A percentile compares a stretch with the other conserved stretches of the same genome.
Evolutionary conservation across 495 filamentous ascomycete genomes (phyloP).

Genomic region (Aspergillus biplanus): DNA sequence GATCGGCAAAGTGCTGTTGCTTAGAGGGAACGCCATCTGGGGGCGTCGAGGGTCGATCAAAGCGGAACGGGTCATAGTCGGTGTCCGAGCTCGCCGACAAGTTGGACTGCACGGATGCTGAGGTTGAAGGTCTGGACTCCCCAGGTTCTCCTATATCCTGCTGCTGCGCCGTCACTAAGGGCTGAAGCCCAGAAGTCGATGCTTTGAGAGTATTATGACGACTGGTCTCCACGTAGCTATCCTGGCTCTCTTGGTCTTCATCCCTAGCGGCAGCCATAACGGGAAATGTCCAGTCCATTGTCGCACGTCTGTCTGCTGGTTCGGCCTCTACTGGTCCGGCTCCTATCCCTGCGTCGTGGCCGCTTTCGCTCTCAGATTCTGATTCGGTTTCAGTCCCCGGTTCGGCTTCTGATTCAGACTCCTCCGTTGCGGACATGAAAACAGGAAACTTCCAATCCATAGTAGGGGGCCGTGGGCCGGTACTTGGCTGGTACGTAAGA

Average conservation of each 20-base stretch:
- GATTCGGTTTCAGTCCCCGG: constrained; percentile 16
- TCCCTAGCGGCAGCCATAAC: constrained; percentile 36
- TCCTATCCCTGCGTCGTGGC: constrained; percentile 4
- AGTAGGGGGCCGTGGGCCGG: constrained; percentile 49
- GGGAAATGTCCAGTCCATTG: constrained; percentile 52
- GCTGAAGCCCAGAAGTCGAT: constrained; percentile 27
- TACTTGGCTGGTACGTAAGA: constrained; percentile 35
- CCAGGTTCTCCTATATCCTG: constrained; percentile 29
- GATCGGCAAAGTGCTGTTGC: constrained; percentile 27
- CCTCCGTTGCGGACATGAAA: constrained; percentile 34
- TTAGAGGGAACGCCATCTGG: constrained; percentile 18
- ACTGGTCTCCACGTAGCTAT: constrained; percentile 24
- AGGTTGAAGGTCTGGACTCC: constrained; percentile 47
- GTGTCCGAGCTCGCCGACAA: constrained; percentile 37
- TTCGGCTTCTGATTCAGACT: constrained; percentile 11
- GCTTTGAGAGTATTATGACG: constrained; percentile 45
- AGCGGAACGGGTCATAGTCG: constrained; percentile 52
- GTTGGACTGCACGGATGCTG: constrained; percentile 39
- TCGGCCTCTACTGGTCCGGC: constrained; percentile 13
- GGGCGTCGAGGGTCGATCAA: constrained; percentile 43
- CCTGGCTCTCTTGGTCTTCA: constrained; percentile 17
- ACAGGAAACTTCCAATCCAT: constrained; percentile 56
- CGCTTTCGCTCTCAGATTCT: constrained; percentile 25
- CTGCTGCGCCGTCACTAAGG: constrained; percentile 21
- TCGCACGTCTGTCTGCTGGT: constrained; percentile 22